phyloP scores from a whole-genome alignment of 83 land plant species.

The Picea engelmannii region DNA sequence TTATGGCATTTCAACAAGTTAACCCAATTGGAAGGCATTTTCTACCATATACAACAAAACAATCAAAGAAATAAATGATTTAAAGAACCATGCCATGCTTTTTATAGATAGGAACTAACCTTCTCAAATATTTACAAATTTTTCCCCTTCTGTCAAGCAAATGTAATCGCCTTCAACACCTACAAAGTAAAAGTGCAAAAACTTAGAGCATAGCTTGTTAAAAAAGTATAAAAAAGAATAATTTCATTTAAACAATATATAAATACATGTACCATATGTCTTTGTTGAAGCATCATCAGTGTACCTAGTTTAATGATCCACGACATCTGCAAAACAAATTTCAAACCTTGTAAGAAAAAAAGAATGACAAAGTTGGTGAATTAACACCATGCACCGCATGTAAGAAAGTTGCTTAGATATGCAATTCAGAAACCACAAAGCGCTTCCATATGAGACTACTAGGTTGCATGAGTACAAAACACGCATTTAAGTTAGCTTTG shows the following conservation, averaged over 20 bases:
- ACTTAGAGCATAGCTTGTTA: neutral
- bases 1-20: too few relatives aligned
- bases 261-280: neutral
- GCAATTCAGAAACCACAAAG: too few relatives aligned
- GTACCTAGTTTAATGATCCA: conserved; percentile 6
- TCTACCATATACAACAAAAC: too few relatives aligned
- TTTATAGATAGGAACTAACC: neutral
- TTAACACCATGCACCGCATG: neutral
- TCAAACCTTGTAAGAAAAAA: neutral
- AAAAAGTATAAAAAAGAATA: neutral
- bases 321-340: conserved; percentile 1
- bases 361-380: neutral
- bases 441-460: too few relatives aligned
- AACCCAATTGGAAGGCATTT: too few relatives aligned
- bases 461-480: neutral
- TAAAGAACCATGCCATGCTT: too few relatives aligned
- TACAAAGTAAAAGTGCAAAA: neutral
- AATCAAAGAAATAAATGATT: too few relatives aligned
- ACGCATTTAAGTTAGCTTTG: neutral
- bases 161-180: neutral
- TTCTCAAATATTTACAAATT: neutral
- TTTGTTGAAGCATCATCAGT: neutral
- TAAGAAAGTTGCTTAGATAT: neutral
- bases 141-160: neutral
- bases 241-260: neutral